These are phyloP conservation scores for Letharia columbiana DNA, from an alignment of 495 filamentous ascomycete species.

Conservation along the genomic window DNA sequence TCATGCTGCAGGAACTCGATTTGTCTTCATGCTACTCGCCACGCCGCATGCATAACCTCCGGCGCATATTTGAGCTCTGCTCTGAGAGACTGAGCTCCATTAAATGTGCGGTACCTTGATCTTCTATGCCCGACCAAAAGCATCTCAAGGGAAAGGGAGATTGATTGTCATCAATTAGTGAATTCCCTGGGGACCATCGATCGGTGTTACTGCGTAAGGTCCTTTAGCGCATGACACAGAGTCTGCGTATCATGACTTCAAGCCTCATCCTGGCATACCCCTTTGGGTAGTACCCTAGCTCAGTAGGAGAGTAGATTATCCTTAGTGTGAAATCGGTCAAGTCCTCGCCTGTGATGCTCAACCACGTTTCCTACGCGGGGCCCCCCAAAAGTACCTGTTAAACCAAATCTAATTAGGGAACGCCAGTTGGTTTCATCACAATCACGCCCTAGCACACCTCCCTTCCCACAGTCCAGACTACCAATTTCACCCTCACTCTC, in stretches of 20 bases:
- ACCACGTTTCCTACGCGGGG: slow-evolving; percentile 22
- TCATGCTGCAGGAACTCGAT: slow-evolving; percentile 13
- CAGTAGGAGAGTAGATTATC: neutral
- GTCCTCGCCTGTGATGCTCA: slow-evolving; percentile 12
- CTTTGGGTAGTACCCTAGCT: neutral
- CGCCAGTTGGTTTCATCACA: slow-evolving; percentile 22
- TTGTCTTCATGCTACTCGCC: neutral
- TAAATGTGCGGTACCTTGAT: neutral
- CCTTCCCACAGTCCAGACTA: slow-evolving; percentile 5
- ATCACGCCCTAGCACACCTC: slow-evolving; percentile 18
- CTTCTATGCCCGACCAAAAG: neutral
- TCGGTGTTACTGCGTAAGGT: neutral
- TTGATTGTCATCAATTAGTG: neutral
- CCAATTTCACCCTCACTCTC: slow-evolving; percentile 4
- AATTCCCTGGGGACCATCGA: neutral
- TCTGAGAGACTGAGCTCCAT: neutral
- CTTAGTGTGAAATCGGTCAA: neutral
- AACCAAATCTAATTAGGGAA: slow-evolving; percentile 15
- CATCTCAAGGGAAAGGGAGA: neutral
- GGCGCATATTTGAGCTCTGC: slow-evolving; percentile 1
- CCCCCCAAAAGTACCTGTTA: neutral
- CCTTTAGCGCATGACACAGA: neutral
- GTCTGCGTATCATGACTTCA: neutral
- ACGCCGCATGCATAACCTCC: slow-evolving; percentile 5
- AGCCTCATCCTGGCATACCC: neutral